Conservation (phyloP, 352 stramenopile genomes). For the Pythium aphanidermatum region DNA sequence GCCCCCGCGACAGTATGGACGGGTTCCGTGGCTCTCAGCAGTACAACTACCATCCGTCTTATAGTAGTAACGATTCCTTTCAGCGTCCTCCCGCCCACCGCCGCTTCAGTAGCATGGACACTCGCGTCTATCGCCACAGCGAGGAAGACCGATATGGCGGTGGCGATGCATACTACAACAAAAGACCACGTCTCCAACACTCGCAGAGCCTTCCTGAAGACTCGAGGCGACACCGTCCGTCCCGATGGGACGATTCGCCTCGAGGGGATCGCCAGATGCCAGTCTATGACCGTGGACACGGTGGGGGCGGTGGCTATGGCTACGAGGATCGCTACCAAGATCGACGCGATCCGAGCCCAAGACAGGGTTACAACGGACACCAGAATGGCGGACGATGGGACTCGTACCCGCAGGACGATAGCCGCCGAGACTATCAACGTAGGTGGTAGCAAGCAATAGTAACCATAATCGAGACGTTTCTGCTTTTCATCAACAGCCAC, state of each 20-base stretch:
- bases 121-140: slow-evolving; percentile 13
- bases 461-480: no score
- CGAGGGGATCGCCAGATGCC: slow-evolving; percentile 3
- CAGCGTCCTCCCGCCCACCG: slow-evolving; percentile 4
- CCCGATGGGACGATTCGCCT: slow-evolving; percentile 28
- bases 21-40: neutral
- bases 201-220: slow-evolving; percentile 56
- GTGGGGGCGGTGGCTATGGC: neutral
- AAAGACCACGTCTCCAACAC: slow-evolving; percentile 58
- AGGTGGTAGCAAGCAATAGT: neutral
- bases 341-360: neutral
- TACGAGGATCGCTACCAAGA: slow-evolving; percentile 8
- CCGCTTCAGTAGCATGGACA: slow-evolving; percentile 12
- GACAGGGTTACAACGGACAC: no score
- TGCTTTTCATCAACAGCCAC: neutral
- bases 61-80: slow-evolving; percentile 9
- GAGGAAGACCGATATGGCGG: slow-evolving; percentile 6
- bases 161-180: slow-evolving; percentile 18
- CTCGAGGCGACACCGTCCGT: slow-evolving; percentile 26
- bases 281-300: neutral
- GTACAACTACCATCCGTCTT: slow-evolving; percentile 16
- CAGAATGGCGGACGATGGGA: no score
- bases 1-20: neutral
- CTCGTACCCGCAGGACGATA: neutral
- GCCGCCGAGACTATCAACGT: neutral